Evolutionary conservation across 441 rosid genomes (phyloP).

Genomic region (Gossypium lobatum): DNA sequence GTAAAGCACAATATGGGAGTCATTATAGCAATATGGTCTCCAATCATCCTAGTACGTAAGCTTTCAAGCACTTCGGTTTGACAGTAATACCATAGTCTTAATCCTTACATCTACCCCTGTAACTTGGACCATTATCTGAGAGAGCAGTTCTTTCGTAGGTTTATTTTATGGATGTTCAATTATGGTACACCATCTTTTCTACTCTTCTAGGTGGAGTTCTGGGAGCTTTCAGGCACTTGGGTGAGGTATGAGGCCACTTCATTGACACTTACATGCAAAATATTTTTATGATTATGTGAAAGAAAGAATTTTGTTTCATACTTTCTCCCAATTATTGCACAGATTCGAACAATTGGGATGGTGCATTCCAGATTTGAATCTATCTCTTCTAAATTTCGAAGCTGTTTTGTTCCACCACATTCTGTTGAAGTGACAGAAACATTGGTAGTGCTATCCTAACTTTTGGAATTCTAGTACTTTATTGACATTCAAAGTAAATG

Average conservation of each 20-base stretch:
- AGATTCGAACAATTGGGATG: conserved; percentile 98
- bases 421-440: conserved; percentile 24
- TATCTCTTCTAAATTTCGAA: conserved; percentile 58
- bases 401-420: conserved; percentile 49
- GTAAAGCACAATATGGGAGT: conserved; percentile 78
- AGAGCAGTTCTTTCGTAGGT: conserved; percentile 40
- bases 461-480: conserved; percentile 10
- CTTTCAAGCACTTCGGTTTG: neutral
- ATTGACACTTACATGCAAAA: neutral
- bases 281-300: neutral
- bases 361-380: conserved; percentile 76
- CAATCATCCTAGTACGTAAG: conserved; percentile 70
- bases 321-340: conserved; percentile 12
- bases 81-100: neutral
- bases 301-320: neutral
- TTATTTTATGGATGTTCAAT: conserved; percentile 88
- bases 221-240: conserved; percentile 97
- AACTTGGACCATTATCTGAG: conserved; percentile 17
- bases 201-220: conserved; percentile 87
- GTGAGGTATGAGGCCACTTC: conserved; percentile 59
- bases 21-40: conserved; percentile 91
- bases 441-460: conserved; percentile 27
- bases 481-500: neutral
- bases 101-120: neutral
- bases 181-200: conserved; percentile 93